These are phyloP conservation scores for Xylaria scruposa DNA, from an alignment of 495 filamentous ascomycete species.

Conservation along the genomic window DNA sequence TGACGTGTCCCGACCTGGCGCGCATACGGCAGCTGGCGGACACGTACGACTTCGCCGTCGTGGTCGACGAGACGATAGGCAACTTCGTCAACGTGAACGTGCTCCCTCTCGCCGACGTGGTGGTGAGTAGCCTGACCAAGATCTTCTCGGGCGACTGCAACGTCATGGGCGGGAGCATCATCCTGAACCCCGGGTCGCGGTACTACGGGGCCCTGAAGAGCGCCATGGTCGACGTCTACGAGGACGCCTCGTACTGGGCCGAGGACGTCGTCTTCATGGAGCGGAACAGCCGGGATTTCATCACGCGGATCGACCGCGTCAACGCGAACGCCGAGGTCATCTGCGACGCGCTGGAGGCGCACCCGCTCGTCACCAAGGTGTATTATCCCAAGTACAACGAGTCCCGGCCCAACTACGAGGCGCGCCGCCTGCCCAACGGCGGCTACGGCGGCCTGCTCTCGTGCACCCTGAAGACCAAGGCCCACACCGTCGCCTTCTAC, in stretches of 20 bases:
- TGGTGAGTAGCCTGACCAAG: constrained; percentile 94
- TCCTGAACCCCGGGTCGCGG: constrained; percentile 79
- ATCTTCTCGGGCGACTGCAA: constrained; percentile 97
- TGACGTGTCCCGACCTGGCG: constrained; percentile 81
- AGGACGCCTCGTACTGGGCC: constrained; percentile 90
- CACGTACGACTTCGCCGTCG: constrained; percentile 84
- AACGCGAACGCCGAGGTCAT: constrained; percentile 87
- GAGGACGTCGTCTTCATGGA: constrained; percentile 95
- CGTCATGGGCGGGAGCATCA: constrained; percentile 92
- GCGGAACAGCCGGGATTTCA: constrained; percentile 93
- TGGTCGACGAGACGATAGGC: constrained; percentile 95
- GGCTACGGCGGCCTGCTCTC: constrained; percentile 93
- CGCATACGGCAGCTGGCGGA: constrained; percentile 83
- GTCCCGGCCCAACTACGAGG: constrained; percentile 76
- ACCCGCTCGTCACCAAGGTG: constrained; percentile 74
- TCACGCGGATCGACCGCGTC: constrained; percentile 79
- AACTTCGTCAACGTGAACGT: constrained; percentile 97
- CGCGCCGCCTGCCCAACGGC: constrained; percentile 72
- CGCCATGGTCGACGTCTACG: constrained; percentile 67
- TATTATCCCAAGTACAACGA: constrained; percentile 84
- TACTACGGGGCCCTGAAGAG: constrained; percentile 75
- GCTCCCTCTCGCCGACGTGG: constrained; percentile 84
- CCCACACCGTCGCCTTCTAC: constrained; percentile 80
- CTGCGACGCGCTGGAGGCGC: constrained; percentile 65
- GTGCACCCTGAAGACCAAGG: constrained; percentile 73